Evolutionary conservation across 441 rosid species (phyloP).

Genomic region (Erodium moschatum): DNA sequence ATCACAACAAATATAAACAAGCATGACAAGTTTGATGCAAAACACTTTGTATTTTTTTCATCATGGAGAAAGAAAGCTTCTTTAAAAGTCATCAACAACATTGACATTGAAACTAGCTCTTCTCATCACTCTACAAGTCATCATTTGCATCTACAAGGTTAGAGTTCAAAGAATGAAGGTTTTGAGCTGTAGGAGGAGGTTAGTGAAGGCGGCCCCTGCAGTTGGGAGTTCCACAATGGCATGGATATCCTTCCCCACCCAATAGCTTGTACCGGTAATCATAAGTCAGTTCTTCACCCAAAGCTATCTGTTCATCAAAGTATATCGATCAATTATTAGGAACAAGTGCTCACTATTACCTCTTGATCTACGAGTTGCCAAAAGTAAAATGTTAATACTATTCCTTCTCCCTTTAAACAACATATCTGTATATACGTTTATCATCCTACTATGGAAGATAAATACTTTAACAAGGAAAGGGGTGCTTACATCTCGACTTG

Average conservation of each 20-base stretch:
- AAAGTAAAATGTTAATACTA: neutral
- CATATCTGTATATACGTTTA: neutral
- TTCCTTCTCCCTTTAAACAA: neutral
- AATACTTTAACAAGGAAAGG: conserved; percentile 9
- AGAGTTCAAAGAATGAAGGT: too few relatives aligned
- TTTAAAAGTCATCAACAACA: too few relatives aligned
- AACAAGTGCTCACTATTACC: conserved; percentile 11
- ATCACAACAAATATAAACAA: too few relatives aligned
- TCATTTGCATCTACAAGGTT: too few relatives aligned
- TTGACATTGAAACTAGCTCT: too few relatives aligned
- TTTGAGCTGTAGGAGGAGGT: conserved; percentile 2
- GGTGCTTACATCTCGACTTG: conserved; percentile 70
- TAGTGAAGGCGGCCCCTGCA: conserved; percentile 63
- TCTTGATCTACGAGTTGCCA: neutral
- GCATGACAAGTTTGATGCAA: too few relatives aligned
- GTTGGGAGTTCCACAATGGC: conserved; percentile 56
- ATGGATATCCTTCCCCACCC: conserved; percentile 48
- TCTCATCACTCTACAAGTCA: too few relatives aligned
- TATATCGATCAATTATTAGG: conserved; percentile 14
- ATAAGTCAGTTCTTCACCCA: conserved; percentile 76
- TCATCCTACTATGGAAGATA: neutral
- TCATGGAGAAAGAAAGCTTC: too few relatives aligned
- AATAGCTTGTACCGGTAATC: conserved; percentile 44
- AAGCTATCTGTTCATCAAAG: conserved; percentile 56
- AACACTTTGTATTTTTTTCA: too few relatives aligned